Evolutionary conservation across 1,139 yeast genomes (phyloP).

Genomic region (Scheffersomyces quercinus): DNA sequence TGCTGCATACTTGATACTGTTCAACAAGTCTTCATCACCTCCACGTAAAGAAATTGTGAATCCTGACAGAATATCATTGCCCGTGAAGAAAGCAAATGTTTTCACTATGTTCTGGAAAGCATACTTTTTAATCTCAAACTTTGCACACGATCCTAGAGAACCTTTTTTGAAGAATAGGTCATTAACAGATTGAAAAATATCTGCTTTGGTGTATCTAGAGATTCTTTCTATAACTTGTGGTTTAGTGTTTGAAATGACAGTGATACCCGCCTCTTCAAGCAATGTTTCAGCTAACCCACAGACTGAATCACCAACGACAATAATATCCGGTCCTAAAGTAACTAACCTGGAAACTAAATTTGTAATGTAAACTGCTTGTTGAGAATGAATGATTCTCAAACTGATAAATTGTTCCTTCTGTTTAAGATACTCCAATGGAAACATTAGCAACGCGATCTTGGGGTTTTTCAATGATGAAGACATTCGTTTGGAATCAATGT

Average conservation of each 20-base stretch:
- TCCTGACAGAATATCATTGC: slow-evolving; percentile 74
- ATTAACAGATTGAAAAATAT: slow-evolving; percentile 57
- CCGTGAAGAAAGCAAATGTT: slow-evolving; percentile 75
- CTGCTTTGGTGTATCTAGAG: slow-evolving; percentile 80
- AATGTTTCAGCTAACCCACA: slow-evolving; percentile 80
- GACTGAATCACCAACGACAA: slow-evolving; percentile 78
- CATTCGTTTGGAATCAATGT: slow-evolving; percentile 83
- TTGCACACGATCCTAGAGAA: slow-evolving; percentile 70
- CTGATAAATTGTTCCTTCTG: slow-evolving; percentile 76
- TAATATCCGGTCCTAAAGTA: slow-evolving; percentile 75
- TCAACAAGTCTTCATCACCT: slow-evolving; percentile 56
- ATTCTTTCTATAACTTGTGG: slow-evolving; percentile 81
- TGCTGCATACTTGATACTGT: slow-evolving; percentile 72
- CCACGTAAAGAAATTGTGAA: slow-evolving; percentile 86
- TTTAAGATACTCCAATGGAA: slow-evolving; percentile 84
- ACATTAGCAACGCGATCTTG: slow-evolving; percentile 76
- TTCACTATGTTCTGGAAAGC: slow-evolving; percentile 57
- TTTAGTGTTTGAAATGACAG: slow-evolving; percentile 78
- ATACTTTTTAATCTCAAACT: slow-evolving; percentile 70
- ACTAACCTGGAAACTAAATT: slow-evolving; percentile 79
- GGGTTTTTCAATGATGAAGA: slow-evolving; percentile 63
- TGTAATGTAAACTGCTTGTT: slow-evolving; percentile 81
- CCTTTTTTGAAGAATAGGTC: slow-evolving; percentile 51
- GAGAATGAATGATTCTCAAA: slow-evolving; percentile 80
- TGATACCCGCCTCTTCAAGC: slow-evolving; percentile 71